Evolutionary conservation across 192 early-diverging fungal genomes (phyloP), one percentile per base, ranked within the genome.

Genomic region (Coemansia pectinata): DNA sequence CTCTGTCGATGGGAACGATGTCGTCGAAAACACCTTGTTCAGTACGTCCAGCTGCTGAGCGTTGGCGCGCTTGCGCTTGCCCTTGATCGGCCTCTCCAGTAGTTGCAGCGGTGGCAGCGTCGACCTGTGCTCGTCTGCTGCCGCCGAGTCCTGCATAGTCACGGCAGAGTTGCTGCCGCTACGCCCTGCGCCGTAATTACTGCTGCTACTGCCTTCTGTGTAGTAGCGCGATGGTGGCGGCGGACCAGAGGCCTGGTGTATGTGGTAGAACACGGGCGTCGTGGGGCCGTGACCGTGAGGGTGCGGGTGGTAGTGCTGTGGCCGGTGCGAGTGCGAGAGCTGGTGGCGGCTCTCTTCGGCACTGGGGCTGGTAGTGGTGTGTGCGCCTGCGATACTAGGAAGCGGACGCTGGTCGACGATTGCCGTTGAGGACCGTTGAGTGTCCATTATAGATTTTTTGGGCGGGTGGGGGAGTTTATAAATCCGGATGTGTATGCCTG

Each of bases 1-100:
- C 63, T 93, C 90, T 1, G 93, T 92, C 38, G 91, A 91, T 19
- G 96, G 96, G 63, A 95, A 93, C 41, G 87, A 91, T 38, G 93
- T 94, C 36, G 81, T 77, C 23, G 86, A 83, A 79, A 94, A 96
- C 11, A 93, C 88, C 31, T 84, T 74, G 71, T 93, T 92, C 9
- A 97, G 86, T 7, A 89, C 88, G 17, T 87, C 80, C 7, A 94
- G 82, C 71, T 94, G 93, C 66, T 89, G 86, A 3, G 91, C 84
- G 73, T 87, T 93, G 47, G 93, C 92, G 42, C 92, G 79, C 84
- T 91, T 93, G 61, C 93, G 91, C 78, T 91, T 94, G 63, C 88
- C 88, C 73, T 91, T 92, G 71, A 84, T 61, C 34, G 58, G 62
- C 47, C 53, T 21, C 62, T 34, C 68, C 52, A 66, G 53, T 25